phyloP scores from a whole-genome alignment of 116 monocot species.

The Posidonia oceanica region DNA sequence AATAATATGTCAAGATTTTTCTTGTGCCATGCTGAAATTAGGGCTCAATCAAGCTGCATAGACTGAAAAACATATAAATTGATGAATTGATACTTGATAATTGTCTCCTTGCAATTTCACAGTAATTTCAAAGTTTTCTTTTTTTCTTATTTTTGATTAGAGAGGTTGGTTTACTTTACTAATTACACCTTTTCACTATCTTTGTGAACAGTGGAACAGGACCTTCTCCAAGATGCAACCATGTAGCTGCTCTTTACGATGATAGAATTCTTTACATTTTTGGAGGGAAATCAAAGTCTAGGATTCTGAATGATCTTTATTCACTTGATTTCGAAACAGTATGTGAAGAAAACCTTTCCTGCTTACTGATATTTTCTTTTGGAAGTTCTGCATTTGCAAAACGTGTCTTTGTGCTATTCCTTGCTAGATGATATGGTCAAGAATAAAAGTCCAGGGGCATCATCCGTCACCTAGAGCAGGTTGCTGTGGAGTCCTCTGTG shows the following conservation, averaged over 20 bases:
- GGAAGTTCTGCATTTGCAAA: not conserved
- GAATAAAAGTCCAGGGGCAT: conserved; percentile 60
- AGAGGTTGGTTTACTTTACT: too few relatives aligned
- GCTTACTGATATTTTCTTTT: not conserved
- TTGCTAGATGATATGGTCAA: conserved; percentile 90
- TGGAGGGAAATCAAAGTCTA: conserved; percentile 86
- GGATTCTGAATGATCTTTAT: conserved; percentile 78
- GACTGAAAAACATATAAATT: too few relatives aligned
- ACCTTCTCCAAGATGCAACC: conserved; percentile 85
- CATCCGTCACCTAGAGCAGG: conserved; percentile 93
- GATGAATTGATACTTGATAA: too few relatives aligned
- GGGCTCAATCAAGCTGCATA: too few relatives aligned
- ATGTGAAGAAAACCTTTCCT: conserved; percentile 7
- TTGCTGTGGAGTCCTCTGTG: conserved; percentile 80
- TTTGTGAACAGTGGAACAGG: conserved; percentile 54
- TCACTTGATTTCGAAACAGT: conserved; percentile 98
- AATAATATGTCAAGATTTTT: too few relatives aligned
- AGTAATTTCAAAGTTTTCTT: not conserved
- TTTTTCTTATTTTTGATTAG: too few relatives aligned
- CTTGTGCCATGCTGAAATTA: too few relatives aligned
- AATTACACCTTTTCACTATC: not conserved
- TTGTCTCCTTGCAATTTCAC: too few relatives aligned
- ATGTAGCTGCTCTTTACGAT: conserved; percentile 74
- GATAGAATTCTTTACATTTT: conserved; percentile 76
- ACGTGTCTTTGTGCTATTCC: conserved; percentile 7